Conservation (phyloP, 2,329 filamentous ascomycete genomes). For the Pyrenophora seminiperda region DNA sequence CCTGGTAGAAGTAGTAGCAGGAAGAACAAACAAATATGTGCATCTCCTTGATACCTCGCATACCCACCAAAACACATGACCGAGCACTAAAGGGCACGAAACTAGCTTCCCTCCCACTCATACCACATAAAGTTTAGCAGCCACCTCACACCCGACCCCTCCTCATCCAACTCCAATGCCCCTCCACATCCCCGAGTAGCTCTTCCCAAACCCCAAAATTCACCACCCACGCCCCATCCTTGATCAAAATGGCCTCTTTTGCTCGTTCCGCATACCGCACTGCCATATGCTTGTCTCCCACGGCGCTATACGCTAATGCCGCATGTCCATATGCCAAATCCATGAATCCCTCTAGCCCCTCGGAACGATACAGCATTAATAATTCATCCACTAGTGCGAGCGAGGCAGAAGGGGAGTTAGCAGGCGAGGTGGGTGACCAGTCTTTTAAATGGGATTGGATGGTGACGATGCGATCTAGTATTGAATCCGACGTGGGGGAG, state of each 20-base stretch:
- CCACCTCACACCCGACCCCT: too few relatives aligned
- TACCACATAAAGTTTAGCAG: neutral
- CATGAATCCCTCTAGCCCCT: conserved; percentile 49
- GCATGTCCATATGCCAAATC: conserved; percentile 49
- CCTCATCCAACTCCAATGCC: conserved; percentile 15
- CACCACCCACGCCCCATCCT: conserved; percentile 44
- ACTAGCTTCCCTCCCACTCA: too few relatives aligned
- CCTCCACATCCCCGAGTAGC: conserved; percentile 10
- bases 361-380: conserved; percentile 42
- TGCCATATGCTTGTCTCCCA: conserved; percentile 33
- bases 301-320: conserved; percentile 48
- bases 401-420: conserved; percentile 1
- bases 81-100: too few relatives aligned
- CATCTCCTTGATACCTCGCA: too few relatives aligned
- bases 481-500: conserved; percentile 35
- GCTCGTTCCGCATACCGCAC: conserved; percentile 44
- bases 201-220: conserved; percentile 44
- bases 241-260: conserved; percentile 42
- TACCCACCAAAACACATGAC: too few relatives aligned
- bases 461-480: conserved; percentile 35
- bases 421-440: conserved; percentile 28
- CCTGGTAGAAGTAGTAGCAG: too few relatives aligned
- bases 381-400: conserved; percentile 40
- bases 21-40: too few relatives aligned
- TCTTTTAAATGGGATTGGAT: conserved; percentile 43